Base-by-base conservation (phyloP, 257 asterid genomes). In the Nicotiana benthamiana region DNA sequence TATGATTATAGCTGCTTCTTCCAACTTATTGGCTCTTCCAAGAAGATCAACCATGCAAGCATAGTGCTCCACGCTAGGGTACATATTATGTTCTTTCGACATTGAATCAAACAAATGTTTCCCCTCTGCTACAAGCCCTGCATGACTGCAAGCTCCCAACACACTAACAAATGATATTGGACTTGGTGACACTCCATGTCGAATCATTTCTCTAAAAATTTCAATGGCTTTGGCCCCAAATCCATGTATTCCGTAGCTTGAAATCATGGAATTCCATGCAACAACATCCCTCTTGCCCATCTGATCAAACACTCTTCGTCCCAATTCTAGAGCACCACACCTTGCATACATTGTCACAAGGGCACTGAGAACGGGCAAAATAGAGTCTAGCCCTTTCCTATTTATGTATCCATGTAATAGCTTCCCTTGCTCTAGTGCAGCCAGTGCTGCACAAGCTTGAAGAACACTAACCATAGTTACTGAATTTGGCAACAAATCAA, bases 391-490 rank as follows among this genome's bases (percentile, higher is more conserved):
- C 65, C 97, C 92, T 59, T 91, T 95, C 80, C 98, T 86, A 66
- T 93, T 89, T 89, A 93, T 78, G 77, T 93, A 91, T 0, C 91
- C 95, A 76, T 95, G 98, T 77, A 93, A 86, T 81, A 92, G 79
- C 88, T 95, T 95, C 82, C 98, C 98, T 82, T 91, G 96, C 87
- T 92, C 95, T 84, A 95, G 51, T 10, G 98, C 98, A 79, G 95
- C 90, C 64, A 93, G 83, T 0, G 98, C 83, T 13, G 92, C 95
- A 77, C 97, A 93, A 48, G 98, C 97, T 86, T 92, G 98, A 61
- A 95, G 91, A 82, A 92, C 98, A 72, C 97, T 92, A 67, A 95
- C 97, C 97, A 95, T 93, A 15, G 99, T 95, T 79, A 93, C 97
- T 5, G 99, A 95, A 83, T 93, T 93, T 13, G 99, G 99, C 84